Base-by-base conservation (phyloP, 768 basidiomycete species). In the Lactarius akahatsu region DNA sequence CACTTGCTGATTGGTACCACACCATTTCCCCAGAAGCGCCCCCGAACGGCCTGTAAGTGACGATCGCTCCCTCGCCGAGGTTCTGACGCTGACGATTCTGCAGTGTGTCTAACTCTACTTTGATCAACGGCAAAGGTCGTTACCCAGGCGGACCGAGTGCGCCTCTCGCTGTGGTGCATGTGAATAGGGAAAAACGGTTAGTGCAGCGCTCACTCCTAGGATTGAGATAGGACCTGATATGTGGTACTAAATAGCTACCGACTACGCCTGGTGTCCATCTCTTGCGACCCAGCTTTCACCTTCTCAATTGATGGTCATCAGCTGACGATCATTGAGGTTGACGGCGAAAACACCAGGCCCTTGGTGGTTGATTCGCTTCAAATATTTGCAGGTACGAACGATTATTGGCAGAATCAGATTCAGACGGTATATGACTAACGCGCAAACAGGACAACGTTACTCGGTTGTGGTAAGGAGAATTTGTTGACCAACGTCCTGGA, bases 1-100 rank as follows among this genome's bases (percentile, higher is more conserved):
- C 73, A 1, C 67, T 73, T n/a, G 69, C 70, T 1, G 73, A 73
- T 50, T 73, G 73, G 71, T 72, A 72, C 18, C 73, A 72, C 23
- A 23, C 1, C 38, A 0, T 30, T 1, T 65, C 64, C 4, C 2
- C 10, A 2, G 3, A 20, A 0, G 59, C 52, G 10, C 34, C 54
- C 3, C 18, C 52, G 59, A 3, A 2, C 28, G 28, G 28, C 28
- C 28, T 30, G 30, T 56, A 23, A 20, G 59, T 38, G 9, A 9
- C 23, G 4, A 52, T 28, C 26, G 11, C 28, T 5, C 38, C 36
- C 20, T 9, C 1, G 1, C 15, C 0, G 4, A 45, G 15, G 11
- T 40, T 54, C 32, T 34, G 55, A 28, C 28, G 20, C 56, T 65
- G 26, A 26, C 32, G 23, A 13, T 55, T 4, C 16, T 23, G 9